These are phyloP conservation scores for Euphrasia confusa DNA, from an alignment of 257 asterid species.

Conservation along the genomic window DNA sequence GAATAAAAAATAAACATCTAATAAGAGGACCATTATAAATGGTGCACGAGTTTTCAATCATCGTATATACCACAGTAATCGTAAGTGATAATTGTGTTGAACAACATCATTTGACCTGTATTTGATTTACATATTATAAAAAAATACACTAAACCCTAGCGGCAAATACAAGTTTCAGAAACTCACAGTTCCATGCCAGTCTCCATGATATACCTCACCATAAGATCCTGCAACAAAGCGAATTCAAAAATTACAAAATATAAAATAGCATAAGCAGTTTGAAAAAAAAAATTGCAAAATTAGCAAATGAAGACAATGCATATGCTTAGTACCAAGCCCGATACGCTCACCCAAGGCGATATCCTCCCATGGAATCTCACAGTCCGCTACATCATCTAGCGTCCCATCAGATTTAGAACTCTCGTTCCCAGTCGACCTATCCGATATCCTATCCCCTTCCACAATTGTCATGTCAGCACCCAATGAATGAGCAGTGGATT, in stretches of 20 bases:
- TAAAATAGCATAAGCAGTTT: conserved; percentile 14
- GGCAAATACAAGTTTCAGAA: conserved; percentile 12
- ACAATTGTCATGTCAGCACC: conserved; percentile 23
- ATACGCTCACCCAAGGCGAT: conserved; percentile 97
- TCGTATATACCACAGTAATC: no score
- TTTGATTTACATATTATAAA: no score
- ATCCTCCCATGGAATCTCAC: conserved; percentile 94
- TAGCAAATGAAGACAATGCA: conserved; percentile 20
- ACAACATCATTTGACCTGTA: no score
- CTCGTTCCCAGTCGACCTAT: conserved; percentile 65
- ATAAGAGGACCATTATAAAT: neutral
- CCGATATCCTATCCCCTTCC: conserved; percentile 84
- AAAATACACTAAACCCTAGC: no score
- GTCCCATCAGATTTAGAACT: conserved; percentile 67
- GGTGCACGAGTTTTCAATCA: no score
- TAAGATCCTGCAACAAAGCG: conserved; percentile 66
- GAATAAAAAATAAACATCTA: conserved; percentile 1
- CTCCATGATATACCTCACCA: conserved; percentile 96
- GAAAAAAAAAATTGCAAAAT: conserved; percentile 18
- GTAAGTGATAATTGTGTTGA: no score
- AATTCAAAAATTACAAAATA: conserved; percentile 16
- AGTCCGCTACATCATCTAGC: conserved; percentile 90
- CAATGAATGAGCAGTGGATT: no score
- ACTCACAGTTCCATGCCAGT: conserved; percentile 99
- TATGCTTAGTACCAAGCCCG: conserved; percentile 75